Evolutionary conservation across 2,329 filamentous ascomycete species (phyloP).

Genomic region (Sclerotinia minor): DNA sequence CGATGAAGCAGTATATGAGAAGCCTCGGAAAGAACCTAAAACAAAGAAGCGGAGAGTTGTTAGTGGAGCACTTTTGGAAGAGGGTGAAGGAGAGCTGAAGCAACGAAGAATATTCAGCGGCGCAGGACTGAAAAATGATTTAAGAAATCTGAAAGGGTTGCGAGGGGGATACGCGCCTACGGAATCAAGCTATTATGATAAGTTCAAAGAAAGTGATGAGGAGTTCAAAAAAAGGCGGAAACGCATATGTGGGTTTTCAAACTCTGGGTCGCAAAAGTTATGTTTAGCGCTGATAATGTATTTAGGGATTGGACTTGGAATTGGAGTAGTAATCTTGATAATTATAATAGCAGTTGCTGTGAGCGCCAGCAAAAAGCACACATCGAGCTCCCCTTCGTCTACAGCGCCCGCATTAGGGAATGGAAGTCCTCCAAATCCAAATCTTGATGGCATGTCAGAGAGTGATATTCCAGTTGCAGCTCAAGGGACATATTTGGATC

Average conservation of each 20-base stretch:
- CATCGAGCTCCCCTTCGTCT: slow-evolving; percentile 34
- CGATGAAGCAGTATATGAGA: slow-evolving; percentile 32
- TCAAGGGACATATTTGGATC: slow-evolving; percentile 78
- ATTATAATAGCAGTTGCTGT: slow-evolving; percentile 69
- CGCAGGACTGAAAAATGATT: slow-evolving; percentile 43
- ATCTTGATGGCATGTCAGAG: slow-evolving; percentile 54
- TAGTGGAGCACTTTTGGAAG: slow-evolving; percentile 68
- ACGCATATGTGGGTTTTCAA: slow-evolving; percentile 56
- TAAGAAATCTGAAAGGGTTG: slow-evolving; percentile 48
- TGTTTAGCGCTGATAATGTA: slow-evolving; percentile 27
- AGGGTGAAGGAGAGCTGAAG: slow-evolving; percentile 56
- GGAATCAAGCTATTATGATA: slow-evolving; percentile 17
- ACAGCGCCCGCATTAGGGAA: slow-evolving; percentile 27
- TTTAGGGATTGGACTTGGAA: slow-evolving; percentile 53
- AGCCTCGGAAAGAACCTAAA: slow-evolving; percentile 34
- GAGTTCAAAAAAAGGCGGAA: slow-evolving; percentile 50
- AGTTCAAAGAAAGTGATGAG: slow-evolving; percentile 24
- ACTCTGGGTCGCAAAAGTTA: slow-evolving; percentile 2
- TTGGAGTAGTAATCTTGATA: slow-evolving; percentile 57
- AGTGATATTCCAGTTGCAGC: slow-evolving; percentile 56
- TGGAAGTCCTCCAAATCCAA: slow-evolving; percentile 44
- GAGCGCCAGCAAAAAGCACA: slow-evolving; percentile 63
- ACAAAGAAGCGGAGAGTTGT: slow-evolving; percentile 58
- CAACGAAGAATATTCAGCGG: slow-evolving; percentile 48
- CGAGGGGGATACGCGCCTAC: slow-evolving; percentile 23